phyloP scores from a whole-genome alignment of 225 moss, liverwort and hornwort genomes.

The Pleurozium schreberi region DNA sequence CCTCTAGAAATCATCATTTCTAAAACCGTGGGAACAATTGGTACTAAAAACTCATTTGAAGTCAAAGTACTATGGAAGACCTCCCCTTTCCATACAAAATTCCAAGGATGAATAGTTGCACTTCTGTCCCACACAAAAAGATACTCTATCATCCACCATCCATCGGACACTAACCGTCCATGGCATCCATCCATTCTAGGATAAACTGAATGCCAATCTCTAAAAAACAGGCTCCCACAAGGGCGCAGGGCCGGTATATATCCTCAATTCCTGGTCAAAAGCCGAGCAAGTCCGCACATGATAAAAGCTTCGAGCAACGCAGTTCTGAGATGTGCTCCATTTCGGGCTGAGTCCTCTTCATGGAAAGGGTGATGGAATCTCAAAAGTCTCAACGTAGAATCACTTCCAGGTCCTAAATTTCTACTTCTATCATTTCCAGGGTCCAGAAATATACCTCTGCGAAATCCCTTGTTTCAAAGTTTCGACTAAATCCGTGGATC shows the following conservation, averaged over 20 bases:
- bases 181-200: no score
- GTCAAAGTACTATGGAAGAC: no score
- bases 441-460: neutral
- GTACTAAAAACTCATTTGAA: no score
- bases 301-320: neutral
- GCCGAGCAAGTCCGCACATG: neutral
- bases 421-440: neutral
- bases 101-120: no score
- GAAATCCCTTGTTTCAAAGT: neutral
- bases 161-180: no score
- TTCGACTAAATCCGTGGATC: slow-evolving; percentile 2
- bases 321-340: neutral
- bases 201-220: neutral
- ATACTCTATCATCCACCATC: no score
- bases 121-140: no score
- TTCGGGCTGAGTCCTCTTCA: neutral
- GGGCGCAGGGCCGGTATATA: neutral
- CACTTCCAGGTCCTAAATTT: neutral
- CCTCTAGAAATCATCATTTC: no score
- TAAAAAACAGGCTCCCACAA: neutral
- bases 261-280: neutral
- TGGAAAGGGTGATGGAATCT: neutral
- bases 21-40: no score
- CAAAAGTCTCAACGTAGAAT: neutral
- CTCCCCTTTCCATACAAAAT: no score